phyloP scores from a whole-genome alignment of 2,329 filamentous ascomycete species.

The Conoideocrella luteorostrata region DNA sequence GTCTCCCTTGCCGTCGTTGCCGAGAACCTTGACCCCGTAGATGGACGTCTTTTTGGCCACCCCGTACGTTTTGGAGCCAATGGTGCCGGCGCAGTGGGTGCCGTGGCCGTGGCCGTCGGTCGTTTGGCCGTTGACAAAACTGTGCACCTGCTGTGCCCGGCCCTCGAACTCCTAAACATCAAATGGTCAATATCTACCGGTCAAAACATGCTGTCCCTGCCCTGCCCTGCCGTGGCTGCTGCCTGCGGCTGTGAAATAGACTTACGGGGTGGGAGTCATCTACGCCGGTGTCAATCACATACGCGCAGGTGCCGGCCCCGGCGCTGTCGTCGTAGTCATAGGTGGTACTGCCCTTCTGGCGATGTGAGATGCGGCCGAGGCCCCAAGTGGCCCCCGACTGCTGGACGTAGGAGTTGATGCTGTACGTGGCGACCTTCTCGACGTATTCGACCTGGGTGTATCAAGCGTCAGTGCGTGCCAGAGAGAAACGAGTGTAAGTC shows the following conservation, averaged over 20 bases:
- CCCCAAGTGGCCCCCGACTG: constrained; percentile 21
- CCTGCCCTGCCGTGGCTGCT: too few relatives aligned
- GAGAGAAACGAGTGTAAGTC: too few relatives aligned
- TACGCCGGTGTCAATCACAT: constrained; percentile 41
- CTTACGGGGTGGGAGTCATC: constrained; percentile 27
- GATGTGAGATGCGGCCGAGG: constrained; percentile 27
- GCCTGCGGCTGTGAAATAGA: too few relatives aligned
- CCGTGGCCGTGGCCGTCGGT: constrained; percentile 32
- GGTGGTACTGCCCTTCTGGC: constrained; percentile 17
- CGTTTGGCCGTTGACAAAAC: constrained; percentile 18
- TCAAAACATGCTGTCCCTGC: too few relatives aligned
- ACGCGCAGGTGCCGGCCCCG: constrained; percentile 34
- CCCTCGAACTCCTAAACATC: constrained; percentile 28
- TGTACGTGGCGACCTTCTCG: constrained; percentile 28
- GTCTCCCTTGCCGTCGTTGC: constrained; percentile 21
- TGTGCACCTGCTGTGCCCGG: constrained; percentile 24
- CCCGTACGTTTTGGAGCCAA: constrained; percentile 25
- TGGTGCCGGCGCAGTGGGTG: constrained; percentile 29
- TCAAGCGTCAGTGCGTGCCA: too few relatives aligned
- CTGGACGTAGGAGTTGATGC: constrained; percentile 6
- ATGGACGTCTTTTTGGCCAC: constrained; percentile 37
- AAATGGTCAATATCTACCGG: too few relatives aligned
- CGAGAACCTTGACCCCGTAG: constrained; percentile 40
- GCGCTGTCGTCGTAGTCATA: constrained; percentile 34
- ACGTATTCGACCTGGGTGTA: constrained; percentile 23